Conservation (phyloP, 192 early-diverging fungal genomes). For the Lobosporangium transversale region DNA sequence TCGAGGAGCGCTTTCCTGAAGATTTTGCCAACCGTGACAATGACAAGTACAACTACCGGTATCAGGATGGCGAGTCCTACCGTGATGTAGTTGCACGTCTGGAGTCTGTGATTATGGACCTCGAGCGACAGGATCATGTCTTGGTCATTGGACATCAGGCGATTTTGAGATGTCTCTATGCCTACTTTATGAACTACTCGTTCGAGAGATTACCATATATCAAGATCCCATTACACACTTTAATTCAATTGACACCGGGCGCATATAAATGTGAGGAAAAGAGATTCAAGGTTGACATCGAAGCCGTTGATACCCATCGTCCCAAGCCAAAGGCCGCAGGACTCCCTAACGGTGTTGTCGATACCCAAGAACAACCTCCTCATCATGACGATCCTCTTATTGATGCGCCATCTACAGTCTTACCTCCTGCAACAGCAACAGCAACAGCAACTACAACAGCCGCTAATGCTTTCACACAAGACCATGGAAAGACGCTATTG, state of each 20-base stretch:
- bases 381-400: not conserved
- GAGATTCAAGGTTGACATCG: slow-evolving; percentile 94
- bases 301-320: slow-evolving; percentile 97
- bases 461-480: no score
- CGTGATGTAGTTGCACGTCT: slow-evolving; percentile 93
- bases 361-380: not conserved
- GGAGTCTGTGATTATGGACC: slow-evolving; percentile 99
- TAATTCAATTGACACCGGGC: slow-evolving; percentile 96
- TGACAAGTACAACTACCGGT: slow-evolving; percentile 95
- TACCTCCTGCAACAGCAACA: slow-evolving; percentile 2
- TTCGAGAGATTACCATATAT: slow-evolving; percentile 97
- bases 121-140: slow-evolving; percentile 95
- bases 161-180: slow-evolving; percentile 96
- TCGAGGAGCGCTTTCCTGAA: slow-evolving; percentile 90
- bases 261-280: slow-evolving; percentile 97
- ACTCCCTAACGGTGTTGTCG: not conserved
- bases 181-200: slow-evolving; percentile 93
- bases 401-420: not conserved
- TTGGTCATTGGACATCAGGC: slow-evolving; percentile 98
- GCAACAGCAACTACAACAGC: not conserved
- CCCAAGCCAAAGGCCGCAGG: slow-evolving; percentile 66
- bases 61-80: slow-evolving; percentile 88
- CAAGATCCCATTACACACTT: slow-evolving; percentile 97
- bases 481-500: slow-evolving; percentile 12
- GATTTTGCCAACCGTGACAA: slow-evolving; percentile 94